A percentile compares a stretch with the other conserved stretches of the same genome.
These are phyloP conservation scores for Porodaedalea pini DNA, from an alignment of 1,284 basidiomycete genomes.

Conservation along the genomic window DNA sequence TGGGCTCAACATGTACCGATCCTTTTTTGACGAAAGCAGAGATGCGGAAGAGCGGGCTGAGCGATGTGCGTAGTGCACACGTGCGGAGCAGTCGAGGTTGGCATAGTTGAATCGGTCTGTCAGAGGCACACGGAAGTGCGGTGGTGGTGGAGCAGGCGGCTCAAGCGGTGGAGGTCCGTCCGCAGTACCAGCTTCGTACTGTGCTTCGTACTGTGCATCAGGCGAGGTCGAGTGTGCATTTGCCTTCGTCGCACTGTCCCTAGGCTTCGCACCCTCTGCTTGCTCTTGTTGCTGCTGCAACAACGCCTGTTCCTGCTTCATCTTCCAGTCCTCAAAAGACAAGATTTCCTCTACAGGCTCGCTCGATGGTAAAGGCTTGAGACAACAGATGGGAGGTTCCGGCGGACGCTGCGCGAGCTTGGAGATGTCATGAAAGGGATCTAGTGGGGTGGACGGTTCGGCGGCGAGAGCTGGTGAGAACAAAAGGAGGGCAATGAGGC, in stretches of 20 bases:
- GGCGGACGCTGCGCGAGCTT: slow-evolving; percentile 43
- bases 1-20: slow-evolving; percentile 96
- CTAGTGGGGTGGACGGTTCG: slow-evolving; percentile 45
- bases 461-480: slow-evolving; percentile 11
- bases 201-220: slow-evolving; percentile 18
- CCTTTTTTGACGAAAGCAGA: slow-evolving; percentile 87
- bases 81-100: slow-evolving; percentile 57
- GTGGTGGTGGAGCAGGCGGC: slow-evolving; percentile 35
- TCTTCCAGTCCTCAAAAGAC: slow-evolving; percentile 91
- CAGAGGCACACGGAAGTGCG: slow-evolving; percentile 64
- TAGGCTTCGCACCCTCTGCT: slow-evolving; percentile 18
- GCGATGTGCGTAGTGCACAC: slow-evolving; percentile 49
- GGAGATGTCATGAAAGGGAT: slow-evolving; percentile 57
- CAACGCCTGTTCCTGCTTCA: slow-evolving; percentile 39
- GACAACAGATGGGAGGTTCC: slow-evolving; percentile 61
- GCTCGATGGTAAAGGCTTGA: slow-evolving; percentile 49
- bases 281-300: slow-evolving; percentile 22
- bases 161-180: slow-evolving; percentile 21
- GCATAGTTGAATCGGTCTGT: slow-evolving; percentile 63
- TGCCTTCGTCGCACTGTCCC: neutral
- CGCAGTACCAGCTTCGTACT: slow-evolving; percentile 17
- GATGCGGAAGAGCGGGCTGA: slow-evolving; percentile 81
- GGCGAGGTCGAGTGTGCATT: neutral
- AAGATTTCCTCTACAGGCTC: slow-evolving; percentile 58
- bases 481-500: slow-evolving; percentile 17